Percentiles rank a stretch among this genome's conserved stretches.
Evolutionary conservation across 169 alveolate species (phyloP).

Genomic region (Cryptosporidium sp.): DNA sequence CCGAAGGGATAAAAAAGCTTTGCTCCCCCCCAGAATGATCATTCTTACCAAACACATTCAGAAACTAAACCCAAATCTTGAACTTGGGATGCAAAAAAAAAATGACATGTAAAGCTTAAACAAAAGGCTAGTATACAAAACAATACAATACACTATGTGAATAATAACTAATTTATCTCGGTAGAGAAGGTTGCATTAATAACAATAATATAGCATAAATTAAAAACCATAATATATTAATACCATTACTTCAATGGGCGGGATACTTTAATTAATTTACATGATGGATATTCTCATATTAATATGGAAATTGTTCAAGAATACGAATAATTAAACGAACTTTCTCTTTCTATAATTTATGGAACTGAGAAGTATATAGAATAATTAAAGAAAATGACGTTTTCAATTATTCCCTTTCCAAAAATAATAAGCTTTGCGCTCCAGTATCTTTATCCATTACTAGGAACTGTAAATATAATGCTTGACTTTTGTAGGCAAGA

Average conservation of each 20-base stretch:
- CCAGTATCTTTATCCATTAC: conserved; percentile 33
- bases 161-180: background rate
- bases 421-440: conserved; percentile 9
- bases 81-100: background rate
- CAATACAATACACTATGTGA: background rate
- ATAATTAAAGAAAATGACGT: background rate
- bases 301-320: background rate
- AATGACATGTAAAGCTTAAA: background rate
- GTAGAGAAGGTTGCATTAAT: background rate
- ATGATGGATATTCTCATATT: background rate
- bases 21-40: background rate
- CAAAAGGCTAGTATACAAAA: background rate
- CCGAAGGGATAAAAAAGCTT: too few relatives aligned
- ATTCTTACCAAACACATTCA: too few relatives aligned
- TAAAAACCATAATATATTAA: background rate
- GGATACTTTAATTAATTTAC: background rate
- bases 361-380: background rate
- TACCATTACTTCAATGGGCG: background rate
- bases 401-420: conserved; percentile 33
- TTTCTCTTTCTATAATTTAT: too few relatives aligned
- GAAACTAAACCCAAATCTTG: too few relatives aligned
- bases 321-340: background rate
- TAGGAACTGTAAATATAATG: background rate
- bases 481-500: background rate
- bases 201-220: conserved; percentile 5